A percentile compares a stretch with the other conserved stretches of the same genome.
These are phyloP conservation scores for Ceratocystis ficicola DNA, from an alignment of 2,329 filamentous ascomycete species.

Conservation along the genomic window DNA sequence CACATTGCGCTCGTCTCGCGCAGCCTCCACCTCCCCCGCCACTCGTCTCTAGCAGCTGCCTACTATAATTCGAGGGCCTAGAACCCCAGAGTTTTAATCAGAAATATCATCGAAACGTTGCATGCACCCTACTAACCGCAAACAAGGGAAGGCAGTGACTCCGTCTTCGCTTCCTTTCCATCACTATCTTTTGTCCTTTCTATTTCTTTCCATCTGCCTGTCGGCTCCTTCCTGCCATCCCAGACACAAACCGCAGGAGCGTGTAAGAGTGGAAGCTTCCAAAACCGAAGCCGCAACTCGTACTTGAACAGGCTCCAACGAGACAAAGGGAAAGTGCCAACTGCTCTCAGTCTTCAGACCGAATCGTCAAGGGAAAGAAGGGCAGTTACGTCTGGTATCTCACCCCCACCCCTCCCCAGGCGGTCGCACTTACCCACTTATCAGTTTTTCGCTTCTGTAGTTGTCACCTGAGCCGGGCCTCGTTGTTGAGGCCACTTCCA, in stretches of 20 bases:
- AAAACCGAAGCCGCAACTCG: not conserved
- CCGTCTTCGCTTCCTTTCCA: not conserved
- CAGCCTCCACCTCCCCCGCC: not conserved
- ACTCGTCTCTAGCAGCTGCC: not conserved
- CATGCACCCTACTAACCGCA: not conserved
- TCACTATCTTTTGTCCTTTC: not conserved
- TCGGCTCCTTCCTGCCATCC: not conserved
- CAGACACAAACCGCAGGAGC: not conserved
- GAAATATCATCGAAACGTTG: not conserved
- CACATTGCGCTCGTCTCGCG: not conserved
- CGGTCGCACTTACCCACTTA: not conserved
- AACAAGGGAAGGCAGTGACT: not conserved
- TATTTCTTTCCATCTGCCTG: not conserved
- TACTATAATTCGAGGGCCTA: not conserved
- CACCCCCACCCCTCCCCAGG: not conserved
- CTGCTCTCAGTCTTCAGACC: not conserved
- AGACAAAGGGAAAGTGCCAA: not conserved
- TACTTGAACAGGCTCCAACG: not conserved
- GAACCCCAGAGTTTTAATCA: not conserved
- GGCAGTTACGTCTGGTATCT: not conserved
- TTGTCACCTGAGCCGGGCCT: conserved; percentile 2
- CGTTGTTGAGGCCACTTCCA: not conserved
- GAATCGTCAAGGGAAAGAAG: not conserved
- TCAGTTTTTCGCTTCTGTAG: not conserved
- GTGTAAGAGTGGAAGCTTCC: not conserved